phyloP scores from a whole-genome alignment of 202 grass and related monocot species.

The Musa balbisiana region DNA sequence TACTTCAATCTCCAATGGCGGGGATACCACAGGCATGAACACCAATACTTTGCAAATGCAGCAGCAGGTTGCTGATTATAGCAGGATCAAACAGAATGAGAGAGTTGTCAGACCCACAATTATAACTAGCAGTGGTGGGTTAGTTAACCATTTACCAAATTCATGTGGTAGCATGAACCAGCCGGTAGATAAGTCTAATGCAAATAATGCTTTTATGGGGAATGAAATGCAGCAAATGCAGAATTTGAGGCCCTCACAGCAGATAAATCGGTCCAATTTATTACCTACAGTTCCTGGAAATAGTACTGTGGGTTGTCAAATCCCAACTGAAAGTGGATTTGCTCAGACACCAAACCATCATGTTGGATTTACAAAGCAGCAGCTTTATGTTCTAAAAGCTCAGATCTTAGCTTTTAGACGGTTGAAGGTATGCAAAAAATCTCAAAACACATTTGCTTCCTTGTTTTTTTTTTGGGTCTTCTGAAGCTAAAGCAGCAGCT shows the following conservation, averaged over 20 bases:
- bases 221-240: slow-evolving; percentile 61
- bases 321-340: slow-evolving; percentile 1
- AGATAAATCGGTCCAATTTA: slow-evolving; percentile 23
- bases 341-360: neutral
- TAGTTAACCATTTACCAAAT: slow-evolving; percentile 43
- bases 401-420: slow-evolving; percentile 26
- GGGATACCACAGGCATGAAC: slow-evolving; percentile 43
- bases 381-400: slow-evolving; percentile 24
- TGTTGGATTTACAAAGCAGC: slow-evolving; percentile 18
- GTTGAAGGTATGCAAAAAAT: slow-evolving; percentile 6
- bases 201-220: slow-evolving; percentile 38
- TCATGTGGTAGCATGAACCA: slow-evolving; percentile 48
- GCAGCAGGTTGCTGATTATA: slow-evolving; percentile 30
- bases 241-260: slow-evolving; percentile 54
- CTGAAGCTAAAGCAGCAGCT: slow-evolving; percentile 7
- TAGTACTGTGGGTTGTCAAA: neutral
- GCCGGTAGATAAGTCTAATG: slow-evolving; percentile 44
- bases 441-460: neutral
- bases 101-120: slow-evolving; percentile 45
- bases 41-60: slow-evolving; percentile 54
- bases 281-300: neutral
- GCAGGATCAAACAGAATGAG: slow-evolving; percentile 45
- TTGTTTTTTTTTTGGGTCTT: no score
- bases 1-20: slow-evolving; percentile 35
- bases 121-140: slow-evolving; percentile 33